These are phyloP conservation scores for Verticillium nonalfalfae DNA, from an alignment of 2,329 filamentous ascomycete species.

Conservation along the genomic window DNA sequence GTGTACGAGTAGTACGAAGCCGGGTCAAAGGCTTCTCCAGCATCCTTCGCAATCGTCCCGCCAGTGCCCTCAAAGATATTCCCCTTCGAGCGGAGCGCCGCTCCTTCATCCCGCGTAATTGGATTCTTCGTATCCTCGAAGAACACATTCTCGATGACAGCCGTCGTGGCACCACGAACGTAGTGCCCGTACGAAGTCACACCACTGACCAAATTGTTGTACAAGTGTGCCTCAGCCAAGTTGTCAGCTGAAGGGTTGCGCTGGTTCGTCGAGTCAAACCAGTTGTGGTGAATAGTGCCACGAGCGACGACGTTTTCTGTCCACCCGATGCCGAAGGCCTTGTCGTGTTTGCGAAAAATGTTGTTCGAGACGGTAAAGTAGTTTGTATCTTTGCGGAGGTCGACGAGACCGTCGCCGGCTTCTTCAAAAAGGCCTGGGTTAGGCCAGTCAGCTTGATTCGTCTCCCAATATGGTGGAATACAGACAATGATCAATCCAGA, in stretches of 20 bases:
- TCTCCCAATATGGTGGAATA: not conserved
- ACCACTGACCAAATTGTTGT: constrained; percentile 11
- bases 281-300: constrained; percentile 12
- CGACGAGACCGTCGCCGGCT: constrained; percentile 10
- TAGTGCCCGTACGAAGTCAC: constrained; percentile 11
- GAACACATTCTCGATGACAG: constrained; percentile 9
- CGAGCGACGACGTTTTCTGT: constrained; percentile 10
- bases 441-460: not conserved
- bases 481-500: constrained; percentile 13
- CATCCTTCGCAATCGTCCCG: constrained; percentile 5
- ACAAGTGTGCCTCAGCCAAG: constrained; percentile 9
- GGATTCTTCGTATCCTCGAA: constrained; percentile 11
- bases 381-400: constrained; percentile 11
- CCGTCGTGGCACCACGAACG: constrained; percentile 8
- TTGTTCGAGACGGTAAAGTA: constrained; percentile 14
- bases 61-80: constrained; percentile 8
- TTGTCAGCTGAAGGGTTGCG: constrained; percentile 11
- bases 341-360: constrained; percentile 13
- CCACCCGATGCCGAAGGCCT: constrained; percentile 13
- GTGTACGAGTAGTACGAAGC: constrained; percentile 3
- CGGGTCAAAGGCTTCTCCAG: constrained; percentile 4
- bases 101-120: constrained; percentile 2
- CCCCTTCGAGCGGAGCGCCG: constrained; percentile 2
- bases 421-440: constrained; percentile 5
- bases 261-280: constrained; percentile 10